Evolutionary conservation across 1,139 yeast genomes (phyloP), one percentile per base, ranked within the genome.

Genomic region (Saccharomyces hybrid): DNA sequence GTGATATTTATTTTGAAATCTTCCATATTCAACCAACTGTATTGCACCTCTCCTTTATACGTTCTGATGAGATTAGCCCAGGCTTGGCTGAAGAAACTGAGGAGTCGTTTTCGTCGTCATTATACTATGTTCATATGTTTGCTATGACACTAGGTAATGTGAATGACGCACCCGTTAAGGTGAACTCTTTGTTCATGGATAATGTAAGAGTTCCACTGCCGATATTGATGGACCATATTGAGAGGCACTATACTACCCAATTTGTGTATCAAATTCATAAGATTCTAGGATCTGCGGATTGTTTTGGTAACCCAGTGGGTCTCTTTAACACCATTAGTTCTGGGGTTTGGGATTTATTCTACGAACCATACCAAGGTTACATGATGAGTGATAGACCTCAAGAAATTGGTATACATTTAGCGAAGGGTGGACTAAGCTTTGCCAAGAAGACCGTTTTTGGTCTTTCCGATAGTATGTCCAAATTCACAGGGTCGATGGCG

Each of bases 111-210:
- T 72, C 81, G 0, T 48, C 50, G 9, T 38, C 78, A 59, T 79
- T 83, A 78, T 86, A 85, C 70, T 84, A 90, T 64, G 78, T 88
- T 61, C 90, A 93, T 67, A 84, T 93, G 49, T 74, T 95, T 57
- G 90, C 98, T 0, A 91, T 91, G 98, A 96, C 99, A 0, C 82
- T 95, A 60, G 99, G 99, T 29, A 95, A 93, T 69, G 88, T 95
- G 56, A 91, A 93, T 65, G 98, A 93, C 71, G 99, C 99, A 0
- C 99, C 99, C 2, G 88, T 95, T 44, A 82, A 86, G 63, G 74
- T 95, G 65, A 89, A 93, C 66, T 93, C 99, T 0, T 75, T 95
- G 60, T 80, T 89, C 57, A 79, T 93, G 68, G 97, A 90, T 64
- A 95, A 95, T 67, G 83, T 91, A 13, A 78, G 97, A 59, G 95